These are phyloP conservation scores for Acanthamoeba culbertsoni DNA, from an alignment of 208 protist species.

Conservation along the genomic window DNA sequence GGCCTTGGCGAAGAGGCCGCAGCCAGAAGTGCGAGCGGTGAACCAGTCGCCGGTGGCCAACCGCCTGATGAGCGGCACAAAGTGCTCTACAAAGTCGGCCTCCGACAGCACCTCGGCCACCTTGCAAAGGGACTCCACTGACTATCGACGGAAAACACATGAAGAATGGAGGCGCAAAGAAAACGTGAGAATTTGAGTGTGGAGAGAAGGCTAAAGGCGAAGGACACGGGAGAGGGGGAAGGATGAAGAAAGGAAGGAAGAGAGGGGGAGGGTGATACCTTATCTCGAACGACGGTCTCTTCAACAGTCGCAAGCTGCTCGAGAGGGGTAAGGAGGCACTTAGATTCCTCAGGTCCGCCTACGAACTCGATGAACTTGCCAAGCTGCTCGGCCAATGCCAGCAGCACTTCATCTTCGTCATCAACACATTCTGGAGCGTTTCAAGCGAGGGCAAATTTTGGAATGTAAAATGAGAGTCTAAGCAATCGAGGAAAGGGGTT, in stretches of 20 bases:
- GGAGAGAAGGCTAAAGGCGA: too few relatives aligned
- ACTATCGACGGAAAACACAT: conserved; percentile 54
- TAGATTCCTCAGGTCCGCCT: conserved; percentile 91
- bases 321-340: conserved; percentile 91
- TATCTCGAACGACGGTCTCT: conserved; percentile 96
- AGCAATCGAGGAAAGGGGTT: background rate
- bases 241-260: background rate
- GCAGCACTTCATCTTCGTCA: conserved; percentile 98
- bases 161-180: background rate
- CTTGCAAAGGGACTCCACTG: conserved; percentile 81
- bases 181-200: too few relatives aligned
- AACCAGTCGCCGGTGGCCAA: conserved; percentile 93
- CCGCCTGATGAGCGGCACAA: conserved; percentile 88
- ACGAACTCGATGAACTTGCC: conserved; percentile 96
- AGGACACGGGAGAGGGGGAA: background rate
- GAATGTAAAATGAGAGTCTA: background rate
- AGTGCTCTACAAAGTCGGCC: conserved; percentile 85
- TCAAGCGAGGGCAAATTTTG: background rate
- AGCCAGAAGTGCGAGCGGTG: conserved; percentile 93
- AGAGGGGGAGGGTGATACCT: conserved; percentile 72
- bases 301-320: conserved; percentile 95
- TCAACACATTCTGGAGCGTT: conserved; percentile 88
- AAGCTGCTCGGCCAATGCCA: conserved; percentile 95
- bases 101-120: conserved; percentile 82
- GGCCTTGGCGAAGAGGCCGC: conserved; percentile 90